Evolutionary conservation across 345 rosid species (phyloP), one percentile per base, ranked within the genome.

Genomic region (Hypericum androsaemum): DNA sequence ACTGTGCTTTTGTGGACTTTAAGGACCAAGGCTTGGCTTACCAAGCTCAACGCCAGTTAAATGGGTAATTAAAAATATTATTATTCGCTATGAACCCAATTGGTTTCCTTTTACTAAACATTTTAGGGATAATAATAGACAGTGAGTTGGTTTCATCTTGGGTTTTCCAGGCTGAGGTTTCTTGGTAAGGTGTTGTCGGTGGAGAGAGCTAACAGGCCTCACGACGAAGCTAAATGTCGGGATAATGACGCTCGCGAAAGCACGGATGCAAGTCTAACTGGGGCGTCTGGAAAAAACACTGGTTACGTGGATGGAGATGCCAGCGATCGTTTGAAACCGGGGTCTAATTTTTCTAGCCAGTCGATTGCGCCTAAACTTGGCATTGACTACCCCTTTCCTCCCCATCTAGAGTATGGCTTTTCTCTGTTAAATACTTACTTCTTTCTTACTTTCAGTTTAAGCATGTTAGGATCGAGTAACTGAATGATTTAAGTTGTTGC

Each of bases 1-100:
- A 80, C 59, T 82, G 88, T 79, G 96, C 84, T 11, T 87, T 87
- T 79, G 80, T 84, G 64, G 95, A 90, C 82, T 90, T 90, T 59
- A 68, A 72, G 66, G 82, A 58, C 71, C 89, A 84, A 64, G 72
- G 75, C 6, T 52, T 73, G 63, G 96, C 95, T 56, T 75, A 74
- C 68, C 92, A 82, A 87, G 96, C 95, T 7, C 88, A 77, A 16
- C 77, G 78, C 52, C 88, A 81, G 45, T 65, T 90, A 65, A 82
- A 87, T 58, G 95, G 98, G 96, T 90, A 78, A 58, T 6, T 17
- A 52, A 39, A 48, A 57, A 12, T 49, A 43, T 50, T 16, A 40
- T 10, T 8, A 13, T 9, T 6, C 12, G n/a, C 10, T 53, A 47
- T 51, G 40, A 15, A 12, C 43, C 15, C 10, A 46, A 7, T 12